Base-by-base conservation (phyloP, 257 asterid genomes). In the Lithospermum erythrorhizon region DNA sequence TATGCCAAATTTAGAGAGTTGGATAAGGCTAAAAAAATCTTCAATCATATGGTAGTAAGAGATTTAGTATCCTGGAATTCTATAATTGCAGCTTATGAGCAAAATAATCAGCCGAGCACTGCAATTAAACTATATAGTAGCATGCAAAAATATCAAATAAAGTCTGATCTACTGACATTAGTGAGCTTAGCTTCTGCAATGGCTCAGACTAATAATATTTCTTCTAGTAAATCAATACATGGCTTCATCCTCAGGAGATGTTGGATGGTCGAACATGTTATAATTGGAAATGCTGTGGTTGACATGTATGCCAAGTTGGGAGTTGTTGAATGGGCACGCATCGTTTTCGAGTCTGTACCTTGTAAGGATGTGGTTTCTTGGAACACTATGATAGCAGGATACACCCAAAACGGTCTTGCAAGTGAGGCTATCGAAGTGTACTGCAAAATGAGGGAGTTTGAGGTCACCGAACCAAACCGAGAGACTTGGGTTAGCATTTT, bases 251-350 rank as follows among this genome's bases (percentile, higher is more conserved):
- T 64, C 15, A 79, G 94, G 70, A 84, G 86, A 68, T 73, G 65
- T 61, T 86, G 87, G 97, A 75, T 84, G 59, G 51, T 45, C 16
- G 71, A 75, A 56, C 78, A 78, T 62, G 61, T 65, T 32, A 59
- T 81, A 51, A 70, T 87, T 35, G 94, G 90, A 68, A 89, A 89
- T 79, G 81, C 84, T 32, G 73, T 89, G 47, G 81, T 84, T 21
- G 95, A 89, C 74, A 89, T 89, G 97, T 89, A 89, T 76, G 87
- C 87, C 47, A 89, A 89, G 72, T 64, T 82, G 74, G 95, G 97
- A 65, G 29, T 77, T 49, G 61, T 74, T 21, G 87, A 78, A 48
- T 79, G 71, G 58, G 87, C 94, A 45, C 75, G 57, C 57, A 71
- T 75, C 75, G 82, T 79, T 54, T 89, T 89, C 63, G 79, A 81